Evolutionary conservation across 2,329 filamentous ascomycete species (phyloP).

Genomic region (Beauveria medogensis): DNA sequence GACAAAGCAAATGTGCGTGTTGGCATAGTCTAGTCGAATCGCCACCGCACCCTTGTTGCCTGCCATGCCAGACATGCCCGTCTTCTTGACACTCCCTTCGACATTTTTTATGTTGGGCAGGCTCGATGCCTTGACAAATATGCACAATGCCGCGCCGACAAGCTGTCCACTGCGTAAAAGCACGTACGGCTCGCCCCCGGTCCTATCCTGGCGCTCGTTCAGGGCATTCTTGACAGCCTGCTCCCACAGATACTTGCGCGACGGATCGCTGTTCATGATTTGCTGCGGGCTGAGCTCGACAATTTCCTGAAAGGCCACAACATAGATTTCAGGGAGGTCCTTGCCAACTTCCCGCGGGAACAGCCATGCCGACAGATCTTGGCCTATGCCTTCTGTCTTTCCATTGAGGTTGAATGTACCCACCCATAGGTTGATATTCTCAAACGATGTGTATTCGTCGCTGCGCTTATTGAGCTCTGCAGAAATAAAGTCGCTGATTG

Average conservation of each 20-base stretch:
- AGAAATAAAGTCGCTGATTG: conserved; percentile 84
- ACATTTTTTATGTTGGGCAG: conserved; percentile 88
- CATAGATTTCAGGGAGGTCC: conserved; percentile 74
- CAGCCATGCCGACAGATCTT: conserved; percentile 81
- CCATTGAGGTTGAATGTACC: conserved; percentile 97
- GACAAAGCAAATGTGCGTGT: conserved; percentile 87
- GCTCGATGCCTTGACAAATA: conserved; percentile 76
- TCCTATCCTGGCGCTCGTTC: conserved; percentile 59
- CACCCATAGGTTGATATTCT: conserved; percentile 70
- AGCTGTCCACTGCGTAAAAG: conserved; percentile 86
- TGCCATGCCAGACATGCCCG: conserved; percentile 89
- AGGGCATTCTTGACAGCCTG: conserved; percentile 67
- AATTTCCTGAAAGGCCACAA: conserved; percentile 93
- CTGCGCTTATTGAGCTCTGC: conserved; percentile 61
- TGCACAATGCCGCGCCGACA: conserved; percentile 84
- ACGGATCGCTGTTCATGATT: conserved; percentile 96
- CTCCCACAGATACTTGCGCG: conserved; percentile 80
- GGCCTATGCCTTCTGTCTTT: conserved; percentile 64
- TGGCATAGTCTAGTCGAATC: conserved; percentile 90
- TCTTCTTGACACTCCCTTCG: conserved; percentile 90
- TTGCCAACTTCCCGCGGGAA: conserved; percentile 53
- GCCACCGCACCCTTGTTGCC: conserved; percentile 97
- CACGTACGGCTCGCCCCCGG: conserved; percentile 73
- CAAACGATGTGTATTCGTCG: conserved; percentile 66
- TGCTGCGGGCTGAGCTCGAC: conserved; percentile 97